Evolutionary conservation across 148 eudicot genomes (phyloP).

Genomic region (Vaccinium vitisidaea): DNA sequence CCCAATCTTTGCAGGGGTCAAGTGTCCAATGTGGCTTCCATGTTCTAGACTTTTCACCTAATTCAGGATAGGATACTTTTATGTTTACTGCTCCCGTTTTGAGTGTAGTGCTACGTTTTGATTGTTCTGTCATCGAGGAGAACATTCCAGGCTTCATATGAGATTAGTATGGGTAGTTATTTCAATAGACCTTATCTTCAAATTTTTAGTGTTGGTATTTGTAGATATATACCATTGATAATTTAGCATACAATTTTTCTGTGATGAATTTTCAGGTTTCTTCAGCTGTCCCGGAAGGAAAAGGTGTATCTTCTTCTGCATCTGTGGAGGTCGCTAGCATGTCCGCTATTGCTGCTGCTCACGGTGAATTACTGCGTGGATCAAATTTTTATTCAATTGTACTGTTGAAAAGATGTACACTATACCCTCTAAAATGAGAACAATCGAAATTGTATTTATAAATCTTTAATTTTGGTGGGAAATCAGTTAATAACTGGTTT

Average conservation of each 20-base stretch:
- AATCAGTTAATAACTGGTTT: background rate
- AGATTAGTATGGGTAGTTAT: background rate
- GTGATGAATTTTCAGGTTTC: slow-evolving; percentile 58
- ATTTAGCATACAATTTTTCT: background rate
- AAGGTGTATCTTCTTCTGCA: slow-evolving; percentile 99
- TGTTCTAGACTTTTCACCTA: background rate
- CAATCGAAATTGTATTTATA: no score
- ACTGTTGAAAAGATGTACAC: no score
- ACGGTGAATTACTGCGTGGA: slow-evolving; percentile 40
- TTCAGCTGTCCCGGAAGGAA: slow-evolving; percentile 99
- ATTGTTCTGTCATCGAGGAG: background rate
- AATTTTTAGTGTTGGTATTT: no score
- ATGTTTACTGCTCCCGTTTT: background rate
- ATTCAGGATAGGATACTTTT: background rate
- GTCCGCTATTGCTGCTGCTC: slow-evolving; percentile 98
- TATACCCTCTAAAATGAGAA: no score
- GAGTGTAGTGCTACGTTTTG: background rate
- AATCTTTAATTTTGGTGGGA: background rate
- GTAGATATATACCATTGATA: background rate
- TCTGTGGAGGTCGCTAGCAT: slow-evolving; percentile 97
- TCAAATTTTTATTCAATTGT: background rate
- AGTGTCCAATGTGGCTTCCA: background rate
- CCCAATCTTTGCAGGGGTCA: background rate
- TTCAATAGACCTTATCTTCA: background rate
- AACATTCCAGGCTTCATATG: background rate